Evolutionary conservation across 768 basidiomycete genomes (phyloP), one percentile per base, ranked within the genome.

Genomic region (Botryobasidium botryosum): DNA sequence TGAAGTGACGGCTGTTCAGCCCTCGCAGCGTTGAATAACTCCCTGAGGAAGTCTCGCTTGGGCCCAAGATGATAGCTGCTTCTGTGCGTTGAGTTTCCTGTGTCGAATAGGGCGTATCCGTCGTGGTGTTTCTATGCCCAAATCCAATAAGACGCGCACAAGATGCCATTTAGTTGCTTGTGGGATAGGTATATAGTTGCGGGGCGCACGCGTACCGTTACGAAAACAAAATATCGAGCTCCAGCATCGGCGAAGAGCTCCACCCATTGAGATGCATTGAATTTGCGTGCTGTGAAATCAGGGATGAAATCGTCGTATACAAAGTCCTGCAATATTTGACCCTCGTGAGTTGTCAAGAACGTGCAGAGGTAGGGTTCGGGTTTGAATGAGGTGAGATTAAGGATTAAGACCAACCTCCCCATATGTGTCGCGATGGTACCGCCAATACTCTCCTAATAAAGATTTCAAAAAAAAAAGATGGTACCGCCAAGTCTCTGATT

Each of bases 41-140:
- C 72, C 23, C 60, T 55, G 12, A 75, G 49, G 28, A 75, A 63
- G 53, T 76, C 69, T 6, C 69, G 66, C 49, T 68, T 59, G 0
- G 72, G 72, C 1, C 67, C 63, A 15, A 74, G 61, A 38, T 68
- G 50, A 6, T 69, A 62, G 18, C 67, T 68, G 37, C 62, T 70
- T 44, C 74, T 55, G 50, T 73, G 59, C 0, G 70, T 70, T 3
- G 71, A 70, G 43, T 71, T 62, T 40, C 61, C 63, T 3, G 75
- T 70, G 50, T 76, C 71, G 27, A 75, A 76, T 46, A 75, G 52
- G 1, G 61, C 62, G 47, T 68, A 74, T 1, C 75, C 75, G 44
- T 77, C 75, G 45, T 76, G 74, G 42, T 76, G 74, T 66, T 73
- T 75, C 67, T n/a, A n/a, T n/a, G n/a, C n/a, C n/a, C n/a, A n/a